Percentiles rank a stretch among this genome's conserved stretches.
Conservation (phyloP, 2,329 filamentous ascomycete genomes). For the Endocalyx cinctus region DNA sequence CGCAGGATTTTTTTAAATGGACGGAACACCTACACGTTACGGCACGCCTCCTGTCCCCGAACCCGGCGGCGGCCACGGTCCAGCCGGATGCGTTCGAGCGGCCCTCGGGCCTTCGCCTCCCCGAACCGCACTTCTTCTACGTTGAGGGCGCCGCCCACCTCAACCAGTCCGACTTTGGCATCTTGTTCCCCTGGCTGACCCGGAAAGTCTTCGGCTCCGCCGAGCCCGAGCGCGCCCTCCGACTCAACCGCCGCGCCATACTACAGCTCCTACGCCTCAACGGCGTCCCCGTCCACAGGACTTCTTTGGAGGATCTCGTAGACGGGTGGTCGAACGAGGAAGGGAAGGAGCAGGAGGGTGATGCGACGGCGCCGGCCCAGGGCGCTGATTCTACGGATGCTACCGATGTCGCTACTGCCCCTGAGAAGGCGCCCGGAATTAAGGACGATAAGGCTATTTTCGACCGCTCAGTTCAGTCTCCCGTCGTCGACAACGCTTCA, state of each 20-base stretch:
- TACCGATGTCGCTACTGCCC: too few species aligned
- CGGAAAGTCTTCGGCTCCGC: slow-evolving; percentile 53
- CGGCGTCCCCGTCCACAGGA: slow-evolving; percentile 43
- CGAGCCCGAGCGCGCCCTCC: slow-evolving; percentile 53
- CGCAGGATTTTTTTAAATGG: slow-evolving; percentile 77
- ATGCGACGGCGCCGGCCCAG: too few species aligned
- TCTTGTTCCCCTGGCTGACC: slow-evolving; percentile 71
- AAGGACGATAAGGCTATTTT: slow-evolving; percentile 49
- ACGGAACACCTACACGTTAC: slow-evolving; percentile 65
- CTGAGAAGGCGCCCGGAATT: too few species aligned
- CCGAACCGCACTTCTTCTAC: slow-evolving; percentile 68
- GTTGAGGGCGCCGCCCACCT: slow-evolving; percentile 71
- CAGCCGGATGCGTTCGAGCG: slow-evolving; percentile 34
- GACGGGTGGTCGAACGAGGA: slow-evolving; percentile 34
- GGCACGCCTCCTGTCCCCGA: slow-evolving; percentile 58
- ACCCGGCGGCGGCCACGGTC: slow-evolving; percentile 41
- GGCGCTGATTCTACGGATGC: too few species aligned
- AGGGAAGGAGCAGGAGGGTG: slow-evolving; percentile 14
- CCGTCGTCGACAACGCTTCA: slow-evolving; percentile 30
- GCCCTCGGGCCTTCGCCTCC: slow-evolving; percentile 32
- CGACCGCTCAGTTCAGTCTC: slow-evolving; percentile 32
- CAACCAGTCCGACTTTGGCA: slow-evolving; percentile 77
- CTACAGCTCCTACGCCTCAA: slow-evolving; percentile 52
- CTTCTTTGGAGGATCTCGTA: slow-evolving; percentile 44
- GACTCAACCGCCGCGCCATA: slow-evolving; percentile 55